Conservation (phyloP, 345 rosid genomes). For the Eucalyptus leucophloia region DNA sequence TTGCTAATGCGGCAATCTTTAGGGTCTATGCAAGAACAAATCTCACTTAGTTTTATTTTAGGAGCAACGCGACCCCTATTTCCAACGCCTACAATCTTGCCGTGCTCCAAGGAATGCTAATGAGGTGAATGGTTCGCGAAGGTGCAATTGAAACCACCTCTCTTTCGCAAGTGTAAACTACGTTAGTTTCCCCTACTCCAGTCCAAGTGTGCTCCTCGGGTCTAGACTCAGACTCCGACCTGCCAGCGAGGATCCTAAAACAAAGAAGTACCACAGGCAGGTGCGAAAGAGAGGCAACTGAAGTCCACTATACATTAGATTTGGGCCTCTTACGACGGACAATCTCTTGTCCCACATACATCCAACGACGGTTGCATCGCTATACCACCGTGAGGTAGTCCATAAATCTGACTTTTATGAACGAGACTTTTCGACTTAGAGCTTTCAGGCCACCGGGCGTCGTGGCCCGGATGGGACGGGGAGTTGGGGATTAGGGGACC, state of each 20-base stretch:
- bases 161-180: background rate
- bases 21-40: background rate
- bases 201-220: background rate
- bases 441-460: background rate
- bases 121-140: background rate
- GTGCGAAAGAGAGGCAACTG: background rate
- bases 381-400: background rate
- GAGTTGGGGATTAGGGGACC: background rate
- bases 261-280: background rate
- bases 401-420: background rate
- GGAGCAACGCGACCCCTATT: background rate
- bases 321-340: background rate
- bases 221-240: background rate
- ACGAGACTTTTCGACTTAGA: background rate
- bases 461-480: background rate
- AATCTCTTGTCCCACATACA: background rate
- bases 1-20: background rate
- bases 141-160: background rate
- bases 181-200: background rate
- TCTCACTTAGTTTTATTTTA: background rate
- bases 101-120: background rate
- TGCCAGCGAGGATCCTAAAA: background rate
- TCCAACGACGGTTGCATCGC: background rate
- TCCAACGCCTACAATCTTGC: background rate
- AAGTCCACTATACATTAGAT: background rate